Base-by-base conservation (phyloP, 2,329 filamentous ascomycete genomes). In the Cercospora sojina region DNA sequence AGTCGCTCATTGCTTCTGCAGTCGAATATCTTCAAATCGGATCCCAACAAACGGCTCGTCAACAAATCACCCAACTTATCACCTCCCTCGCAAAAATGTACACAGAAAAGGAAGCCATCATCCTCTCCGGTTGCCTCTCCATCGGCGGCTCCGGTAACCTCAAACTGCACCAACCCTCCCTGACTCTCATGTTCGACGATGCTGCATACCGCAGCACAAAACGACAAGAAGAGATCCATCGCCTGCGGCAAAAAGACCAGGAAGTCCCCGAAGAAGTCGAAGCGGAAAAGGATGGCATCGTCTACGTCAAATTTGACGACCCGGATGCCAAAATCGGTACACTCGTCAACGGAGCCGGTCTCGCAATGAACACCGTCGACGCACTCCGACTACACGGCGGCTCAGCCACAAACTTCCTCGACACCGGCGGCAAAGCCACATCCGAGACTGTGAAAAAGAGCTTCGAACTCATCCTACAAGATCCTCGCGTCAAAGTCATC, bases 361-460 rank as follows among this genome's bases (percentile, higher is more conserved):
- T 97, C 1, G 92, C 92, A 0, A 95, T 97, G 91, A 95, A 95
- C 76, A 96, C 92, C 0, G 88, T 93, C 67, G 93, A 97, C 76
- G 90, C 91, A 0, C 86, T 97, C 1, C 83, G 85, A 2, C 80
- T 87, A 12, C 86, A 87, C 63, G 89, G 89, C 8, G 91, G 91
- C 1, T 79, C 83, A 35, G 89, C 89, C 25, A 87, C 91, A 10
- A 97, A 97, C 74, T 96, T 97, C 77, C 84, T 97, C 63, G 93
- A 97, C 77, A 96, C 91, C 0, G 93, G 93, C 29, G 93, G 93
- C 38, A 95, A 96, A 77, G 93, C 93, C 0, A 97, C 92, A 0
- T 86, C 87, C 31, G 87, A 90, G 70, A 96, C 92, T 0, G 92
- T 97, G 71, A 88, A 90, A 75, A 87, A 87, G 64, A 89, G 88